A percentile compares a stretch with the other conserved stretches of the same genome.
Conservation (phyloP, 306 rosid genomes). For the Quercus wislizeni region DNA sequence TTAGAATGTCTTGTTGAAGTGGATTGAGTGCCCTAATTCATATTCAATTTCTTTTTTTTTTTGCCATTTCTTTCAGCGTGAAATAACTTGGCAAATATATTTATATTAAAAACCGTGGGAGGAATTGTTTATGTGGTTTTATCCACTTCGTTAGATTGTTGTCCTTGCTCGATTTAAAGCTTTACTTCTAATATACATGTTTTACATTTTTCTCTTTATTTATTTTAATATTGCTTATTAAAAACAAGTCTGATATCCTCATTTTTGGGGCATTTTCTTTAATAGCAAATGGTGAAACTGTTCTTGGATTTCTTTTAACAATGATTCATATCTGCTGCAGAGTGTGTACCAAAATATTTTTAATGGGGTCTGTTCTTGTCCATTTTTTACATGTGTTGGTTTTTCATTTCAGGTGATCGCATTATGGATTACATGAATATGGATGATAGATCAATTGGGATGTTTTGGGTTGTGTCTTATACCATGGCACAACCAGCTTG, state of each 20-base stretch:
- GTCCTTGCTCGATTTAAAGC: too few relatives aligned
- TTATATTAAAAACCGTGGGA: background rate
- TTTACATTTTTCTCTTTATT: too few relatives aligned
- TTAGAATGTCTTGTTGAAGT: background rate
- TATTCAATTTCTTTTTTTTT: background rate
- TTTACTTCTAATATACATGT: too few relatives aligned
- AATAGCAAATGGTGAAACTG: too few relatives aligned
- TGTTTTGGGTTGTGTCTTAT: slow-evolving; percentile 99
- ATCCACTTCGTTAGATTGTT: background rate
- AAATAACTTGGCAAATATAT: background rate
- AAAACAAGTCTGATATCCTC: too few relatives aligned
- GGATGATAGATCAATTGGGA: slow-evolving; percentile 98
- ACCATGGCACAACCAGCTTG: slow-evolving; percentile 98
- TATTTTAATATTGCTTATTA: too few relatives aligned
- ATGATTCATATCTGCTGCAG: slow-evolving; percentile 7
- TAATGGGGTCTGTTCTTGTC: background rate
- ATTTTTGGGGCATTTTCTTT: too few relatives aligned
- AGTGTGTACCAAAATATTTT: background rate
- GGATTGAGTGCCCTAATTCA: background rate
- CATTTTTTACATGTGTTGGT: background rate
- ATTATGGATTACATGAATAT: slow-evolving; percentile 95
- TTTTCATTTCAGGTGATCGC: slow-evolving; percentile 70
- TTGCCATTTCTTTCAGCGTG: background rate
- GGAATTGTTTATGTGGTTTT: background rate
- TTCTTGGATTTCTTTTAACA: too few relatives aligned